phyloP scores from a whole-genome alignment of 2,329 filamentous ascomycete genomes.

The Ceratocystis colombiana region DNA sequence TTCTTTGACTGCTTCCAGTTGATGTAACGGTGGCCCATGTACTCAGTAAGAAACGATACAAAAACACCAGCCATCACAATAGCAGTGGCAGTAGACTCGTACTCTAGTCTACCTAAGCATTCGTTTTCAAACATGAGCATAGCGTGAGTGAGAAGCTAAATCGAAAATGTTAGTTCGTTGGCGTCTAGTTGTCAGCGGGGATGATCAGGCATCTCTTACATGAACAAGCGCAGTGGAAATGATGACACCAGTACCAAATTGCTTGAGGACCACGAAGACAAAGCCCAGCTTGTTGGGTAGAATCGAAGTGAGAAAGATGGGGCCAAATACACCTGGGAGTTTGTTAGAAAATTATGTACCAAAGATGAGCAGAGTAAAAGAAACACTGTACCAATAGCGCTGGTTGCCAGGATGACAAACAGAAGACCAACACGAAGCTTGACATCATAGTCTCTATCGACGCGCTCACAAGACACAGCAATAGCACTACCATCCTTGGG shows the following conservation, averaged over 20 bases:
- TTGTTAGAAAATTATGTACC: constrained; percentile 1
- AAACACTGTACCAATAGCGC: constrained; percentile 45
- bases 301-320: constrained; percentile 52
- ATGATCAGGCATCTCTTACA: constrained; percentile 34
- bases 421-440: constrained; percentile 58
- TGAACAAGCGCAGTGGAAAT: constrained; percentile 62
- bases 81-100: constrained; percentile 59
- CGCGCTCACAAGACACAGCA: constrained; percentile 38
- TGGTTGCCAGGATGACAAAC: constrained; percentile 61
- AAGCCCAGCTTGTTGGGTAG: constrained; percentile 42
- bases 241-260: constrained; percentile 64
- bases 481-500: constrained; percentile 32
- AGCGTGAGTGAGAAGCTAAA: constrained; percentile 62
- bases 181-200: not conserved
- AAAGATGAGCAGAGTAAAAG: not conserved
- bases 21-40: constrained; percentile 51
- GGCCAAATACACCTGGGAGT: constrained; percentile 48
- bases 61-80: constrained; percentile 67
- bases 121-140: constrained; percentile 60
- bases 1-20: constrained; percentile 31
- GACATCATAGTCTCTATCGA: constrained; percentile 52
- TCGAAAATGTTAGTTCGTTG: constrained; percentile 18
- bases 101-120: constrained; percentile 55
- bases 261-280: constrained; percentile 56
- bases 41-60: constrained; percentile 62